Conservation (phyloP, 2,329 filamentous ascomycete species). For the Rhynchosporium graminicola region DNA sequence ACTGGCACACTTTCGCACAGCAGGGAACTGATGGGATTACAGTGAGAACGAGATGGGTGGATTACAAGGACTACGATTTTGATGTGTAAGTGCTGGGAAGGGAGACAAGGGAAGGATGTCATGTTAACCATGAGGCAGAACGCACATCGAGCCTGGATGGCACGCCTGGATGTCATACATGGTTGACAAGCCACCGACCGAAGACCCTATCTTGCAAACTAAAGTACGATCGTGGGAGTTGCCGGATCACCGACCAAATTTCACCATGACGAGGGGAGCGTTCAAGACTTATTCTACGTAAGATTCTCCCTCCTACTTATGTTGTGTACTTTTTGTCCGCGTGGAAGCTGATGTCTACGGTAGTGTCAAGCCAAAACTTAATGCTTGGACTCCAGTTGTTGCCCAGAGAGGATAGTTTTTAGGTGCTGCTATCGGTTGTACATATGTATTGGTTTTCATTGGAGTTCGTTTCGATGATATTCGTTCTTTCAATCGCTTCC, state of each 20-base stretch:
- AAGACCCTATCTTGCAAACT: constrained; percentile 71
- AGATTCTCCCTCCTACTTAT: constrained; percentile 45
- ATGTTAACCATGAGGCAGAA: constrained; percentile 46
- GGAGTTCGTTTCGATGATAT: neutral
- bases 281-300: constrained; percentile 96
- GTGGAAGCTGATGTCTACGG: constrained; percentile 1
- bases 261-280: constrained; percentile 73
- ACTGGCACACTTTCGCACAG: neutral
- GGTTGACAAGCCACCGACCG: constrained; percentile 80
- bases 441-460: constrained; percentile 29
- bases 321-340: constrained; percentile 12
- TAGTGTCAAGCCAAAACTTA: constrained; percentile 57
- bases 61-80: constrained; percentile 87
- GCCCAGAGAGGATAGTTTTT: constrained; percentile 33
- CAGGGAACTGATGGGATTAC: constrained; percentile 24
- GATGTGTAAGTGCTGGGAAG: constrained; percentile 60
- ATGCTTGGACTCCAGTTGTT: constrained; percentile 52
- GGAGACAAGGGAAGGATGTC: constrained; percentile 12
- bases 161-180: constrained; percentile 96
- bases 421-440: constrained; percentile 26
- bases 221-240: constrained; percentile 75
- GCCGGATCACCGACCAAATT: constrained; percentile 68
- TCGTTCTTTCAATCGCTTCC: neutral
- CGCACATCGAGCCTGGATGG: constrained; percentile 94
- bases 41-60: constrained; percentile 97